Evolutionary conservation across 2,329 filamentous ascomycete genomes (phyloP).

Genomic region (Penicillium sclerotiorum): DNA sequence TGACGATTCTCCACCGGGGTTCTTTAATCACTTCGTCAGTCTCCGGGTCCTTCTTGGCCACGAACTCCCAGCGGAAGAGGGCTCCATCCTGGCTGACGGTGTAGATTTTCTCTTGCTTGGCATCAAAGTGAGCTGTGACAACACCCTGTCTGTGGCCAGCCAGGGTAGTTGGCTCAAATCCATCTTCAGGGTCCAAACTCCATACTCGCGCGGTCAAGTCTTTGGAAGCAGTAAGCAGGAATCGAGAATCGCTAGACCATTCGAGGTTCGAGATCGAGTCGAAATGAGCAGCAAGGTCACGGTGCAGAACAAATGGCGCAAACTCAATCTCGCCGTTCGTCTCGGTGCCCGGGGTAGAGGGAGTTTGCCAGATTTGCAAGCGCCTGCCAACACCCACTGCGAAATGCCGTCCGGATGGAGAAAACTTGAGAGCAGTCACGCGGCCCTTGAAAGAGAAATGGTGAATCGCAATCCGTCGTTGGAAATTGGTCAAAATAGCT

Average conservation of each 20-base stretch:
- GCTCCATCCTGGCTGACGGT: constrained; percentile 98
- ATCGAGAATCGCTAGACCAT: constrained; percentile 95
- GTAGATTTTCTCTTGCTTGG: constrained; percentile 87
- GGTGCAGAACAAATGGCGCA: constrained; percentile 88
- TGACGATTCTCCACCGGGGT: constrained; percentile 86
- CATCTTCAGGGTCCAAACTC: constrained; percentile 85
- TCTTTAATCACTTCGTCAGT: constrained; percentile 65
- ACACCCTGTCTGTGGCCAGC: constrained; percentile 90
- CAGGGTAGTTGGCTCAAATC: constrained; percentile 85
- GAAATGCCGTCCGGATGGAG: constrained; percentile 87
- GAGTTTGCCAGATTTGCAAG: constrained; percentile 95
- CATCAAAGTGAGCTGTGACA: constrained; percentile 94
- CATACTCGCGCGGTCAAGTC: constrained; percentile 93
- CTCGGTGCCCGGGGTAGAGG: constrained; percentile 80
- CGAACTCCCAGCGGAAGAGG: constrained; percentile 90
- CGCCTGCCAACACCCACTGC: constrained; percentile 83
- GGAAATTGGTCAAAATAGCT: constrained; percentile 89
- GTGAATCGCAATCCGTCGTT: constrained; percentile 81
- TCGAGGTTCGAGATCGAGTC: constrained; percentile 83
- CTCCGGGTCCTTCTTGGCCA: constrained; percentile 63
- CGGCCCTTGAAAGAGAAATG: constrained; percentile 92
- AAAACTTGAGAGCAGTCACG: constrained; percentile 83
- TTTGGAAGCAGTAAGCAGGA: constrained; percentile 89
- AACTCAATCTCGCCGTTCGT: constrained; percentile 85
- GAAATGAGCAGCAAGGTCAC: constrained; percentile 84